phyloP scores from a whole-genome alignment of 306 rosid species.

The Malus domestica region ASM211411v1 NC_041790.1:14701501-14702000 shows the following conservation, averaged over 20 bases:
- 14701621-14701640: background rate
- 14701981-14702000: background rate
- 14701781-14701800: background rate
- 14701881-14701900: background rate
- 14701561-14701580: background rate
- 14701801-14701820: background rate
- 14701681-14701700: background rate
- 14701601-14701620: background rate
- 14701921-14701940: background rate
- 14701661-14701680: background rate
- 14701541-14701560: background rate
- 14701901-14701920: background rate
- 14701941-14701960: background rate
- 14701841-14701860: background rate
- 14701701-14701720: background rate
- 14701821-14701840: background rate
- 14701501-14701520: background rate
- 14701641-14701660: background rate
- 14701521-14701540: background rate
- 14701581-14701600: background rate
- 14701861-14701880: background rate
- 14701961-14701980: background rate
- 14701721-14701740: background rate
- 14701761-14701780: background rate
- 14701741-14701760: background rate